Base-by-base conservation (phyloP, 2,329 filamentous ascomycete species). In the Diaporthe sp. region DNA sequence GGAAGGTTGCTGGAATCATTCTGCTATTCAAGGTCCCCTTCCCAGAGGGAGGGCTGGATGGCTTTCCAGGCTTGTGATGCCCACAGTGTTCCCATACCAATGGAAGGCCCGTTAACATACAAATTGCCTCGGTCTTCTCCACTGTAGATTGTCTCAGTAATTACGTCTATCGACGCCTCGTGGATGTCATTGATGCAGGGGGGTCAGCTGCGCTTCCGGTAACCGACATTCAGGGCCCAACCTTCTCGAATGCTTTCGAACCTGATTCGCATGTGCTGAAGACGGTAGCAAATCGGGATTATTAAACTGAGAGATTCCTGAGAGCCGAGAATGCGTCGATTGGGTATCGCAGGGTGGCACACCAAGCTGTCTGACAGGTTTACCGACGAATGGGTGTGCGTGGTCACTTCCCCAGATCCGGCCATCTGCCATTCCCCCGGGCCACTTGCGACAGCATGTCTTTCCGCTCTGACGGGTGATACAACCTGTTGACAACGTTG, bases 401-500 rank as follows among this genome's bases (percentile, higher is more conserved):
- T 70, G 65, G 31, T 25, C 65, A 55, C 17, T 53, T 42, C 49
- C 49, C 46, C 65, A 25, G 49, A 70, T 70, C n/a, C n/a, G 55
- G 65, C 65, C 49, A 70, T 70, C 49, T 55, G 46, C 34, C 65
- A 55, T 42, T 70, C 42, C 49, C 15, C 65, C 49, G 65, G 65
- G 9, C 65, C 65, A 70, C 49, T 70, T 55, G 65, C 65, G 34
- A 28, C 31, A 25, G 65, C 4, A 42, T 17, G 15, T 42, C 22
- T 55, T 22, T 15, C 28, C 37, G 2, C 6, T 39, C 34, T 42
- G 34, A 34, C 65, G 42, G 65, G 65, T 70, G 65, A 55, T 42
- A 70, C 65, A 70, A 70, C 65, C 65, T 70, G n/a, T 70, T 70
- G 46, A 70, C 65, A 70, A 70, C 65, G 65, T 70, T 70, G 65